Evolutionary conservation across 148 eudicot genomes (phyloP).

Genomic region (Fagopyrum tataricum): DNA sequence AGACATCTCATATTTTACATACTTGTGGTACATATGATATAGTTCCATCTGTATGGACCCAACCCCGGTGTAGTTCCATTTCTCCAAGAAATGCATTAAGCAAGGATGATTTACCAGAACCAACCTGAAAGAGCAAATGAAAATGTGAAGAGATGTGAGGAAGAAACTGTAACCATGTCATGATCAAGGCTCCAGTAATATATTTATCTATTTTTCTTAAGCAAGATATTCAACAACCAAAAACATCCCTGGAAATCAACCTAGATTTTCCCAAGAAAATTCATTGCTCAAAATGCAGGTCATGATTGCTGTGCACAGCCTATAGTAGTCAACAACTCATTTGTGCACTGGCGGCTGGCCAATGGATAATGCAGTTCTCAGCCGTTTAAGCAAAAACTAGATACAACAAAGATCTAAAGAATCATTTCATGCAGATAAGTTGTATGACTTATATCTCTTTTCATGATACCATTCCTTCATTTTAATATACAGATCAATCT

Average conservation of each 20-base stretch:
- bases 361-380: neutral
- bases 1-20: neutral
- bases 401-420: neutral
- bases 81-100: constrained; percentile 69
- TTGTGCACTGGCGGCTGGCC: neutral
- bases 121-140: constrained; percentile 48
- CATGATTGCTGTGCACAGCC: neutral
- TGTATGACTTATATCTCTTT: neutral
- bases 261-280: neutral
- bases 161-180: neutral
- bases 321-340: neutral
- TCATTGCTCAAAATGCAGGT: neutral
- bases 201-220: neutral
- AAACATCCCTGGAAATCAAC: neutral
- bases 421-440: neutral
- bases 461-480: neutral
- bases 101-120: constrained; percentile 94
- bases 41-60: constrained; percentile 47
- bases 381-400: neutral
- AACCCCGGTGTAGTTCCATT: constrained; percentile 60
- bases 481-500: neutral
- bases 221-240: constrained; percentile 7
- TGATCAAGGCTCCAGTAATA: neutral
- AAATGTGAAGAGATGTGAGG: neutral
- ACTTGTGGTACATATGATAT: constrained; percentile 92